Base-by-base conservation (phyloP, 2,329 filamentous ascomycete genomes). In the Paecilomyces dactylethromorphus region DNA sequence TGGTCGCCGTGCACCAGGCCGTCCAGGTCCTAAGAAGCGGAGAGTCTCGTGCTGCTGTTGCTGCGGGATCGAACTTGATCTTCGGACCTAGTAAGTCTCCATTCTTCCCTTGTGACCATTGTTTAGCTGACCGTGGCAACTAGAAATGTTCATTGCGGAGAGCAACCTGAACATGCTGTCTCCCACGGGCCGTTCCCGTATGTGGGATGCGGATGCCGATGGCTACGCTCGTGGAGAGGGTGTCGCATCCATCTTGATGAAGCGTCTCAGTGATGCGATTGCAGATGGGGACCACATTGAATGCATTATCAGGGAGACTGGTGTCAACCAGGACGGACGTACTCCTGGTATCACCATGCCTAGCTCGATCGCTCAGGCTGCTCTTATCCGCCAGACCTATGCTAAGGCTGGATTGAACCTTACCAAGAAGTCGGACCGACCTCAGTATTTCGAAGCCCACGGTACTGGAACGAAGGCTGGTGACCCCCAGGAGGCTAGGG, bases 221-320 rank as follows among this genome's bases (percentile, higher is more conserved):
- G 82, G 81, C 7, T 82, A 76, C 66, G 80, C 73, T 29, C 76
- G 82, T 0, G 81, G 80, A 11, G 84, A 86, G 56, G 83, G 82
- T 0, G 68, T 83, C 11, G 77, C 77, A 0, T 70, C 73, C 0
- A 62, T 86, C 0, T 68, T 85, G 0, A 62, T 87, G 0, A 86
- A 86, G 65, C 71, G 67, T 1, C 64, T 86, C 1, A 69, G 66
- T 4, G 67, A 74, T 1, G 84, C 84, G 0, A 58, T 86, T 3
- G 67, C 59, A 0, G 76, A 81, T 63, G 75, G 75, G 0, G 79
- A 82, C 60, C 63, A 72, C 3, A 77, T 82, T 29, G 72, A 78
- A 33, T 72, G 72, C 50, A 63, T 76, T 5, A 66, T 77, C 26
- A 69, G 73, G 0, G 71, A 67, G 31, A 71, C 69, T 1, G 68